Percentiles rank a stretch among this genome's conserved stretches.
Evolutionary conservation across 768 basidiomycete species (phyloP).

Genomic region (Boletus sp.): DNA sequence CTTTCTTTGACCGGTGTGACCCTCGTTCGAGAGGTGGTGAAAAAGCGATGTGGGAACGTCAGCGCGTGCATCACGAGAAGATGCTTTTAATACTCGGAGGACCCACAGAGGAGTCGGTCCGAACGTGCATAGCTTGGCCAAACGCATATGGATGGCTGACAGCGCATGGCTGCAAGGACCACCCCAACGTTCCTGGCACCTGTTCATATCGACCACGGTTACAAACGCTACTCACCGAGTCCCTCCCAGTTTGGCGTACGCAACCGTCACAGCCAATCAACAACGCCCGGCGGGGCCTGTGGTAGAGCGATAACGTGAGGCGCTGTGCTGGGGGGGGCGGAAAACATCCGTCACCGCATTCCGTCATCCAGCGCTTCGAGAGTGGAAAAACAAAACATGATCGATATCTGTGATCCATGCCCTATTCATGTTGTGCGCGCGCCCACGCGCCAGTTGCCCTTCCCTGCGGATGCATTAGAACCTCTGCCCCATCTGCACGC

Average conservation of each 20-base stretch:
- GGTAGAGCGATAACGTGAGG: background rate
- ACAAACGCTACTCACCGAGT: background rate
- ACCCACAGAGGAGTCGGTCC: slow-evolving; percentile 7
- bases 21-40: background rate
- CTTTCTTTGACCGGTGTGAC: slow-evolving; percentile 4
- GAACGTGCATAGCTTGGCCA: background rate
- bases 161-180: slow-evolving; percentile 1
- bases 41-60: background rate
- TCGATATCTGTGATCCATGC: slow-evolving; percentile 12
- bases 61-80: background rate
- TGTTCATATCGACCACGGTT: background rate
- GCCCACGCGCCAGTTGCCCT: background rate
- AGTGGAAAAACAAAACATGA: slow-evolving; percentile 5
- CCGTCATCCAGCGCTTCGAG: slow-evolving; percentile 12
- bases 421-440: background rate
- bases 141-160: background rate
- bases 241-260: background rate
- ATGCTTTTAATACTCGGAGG: background rate
- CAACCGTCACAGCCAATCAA: background rate
- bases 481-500: background rate
- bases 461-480: slow-evolving; percentile 14
- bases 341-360: slow-evolving; percentile 12
- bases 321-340: no score
- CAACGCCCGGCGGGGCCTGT: background rate
- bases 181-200: slow-evolving; percentile 12